phyloP scores from a whole-genome alignment of 2,329 filamentous ascomycete species.

The Nemania abortiva region DNA sequence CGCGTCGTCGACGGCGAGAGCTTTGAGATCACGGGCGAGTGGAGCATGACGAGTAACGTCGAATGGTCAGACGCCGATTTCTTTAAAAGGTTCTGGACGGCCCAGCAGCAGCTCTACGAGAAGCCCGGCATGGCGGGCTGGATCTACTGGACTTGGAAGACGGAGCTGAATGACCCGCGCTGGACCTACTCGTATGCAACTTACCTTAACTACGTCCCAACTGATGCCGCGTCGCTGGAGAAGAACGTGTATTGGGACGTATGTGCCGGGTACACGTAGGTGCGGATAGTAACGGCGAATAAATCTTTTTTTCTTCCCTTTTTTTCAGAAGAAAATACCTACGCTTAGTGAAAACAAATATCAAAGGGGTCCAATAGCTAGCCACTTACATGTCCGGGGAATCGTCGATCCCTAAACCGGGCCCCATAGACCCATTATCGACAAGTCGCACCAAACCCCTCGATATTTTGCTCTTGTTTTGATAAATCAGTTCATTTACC shows the following conservation, averaged over 20 bases:
- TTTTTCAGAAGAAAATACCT: no score
- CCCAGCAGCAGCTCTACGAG: conserved; percentile 46
- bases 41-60: conserved; percentile 45
- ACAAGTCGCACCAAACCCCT: no score
- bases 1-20: conserved; percentile 40
- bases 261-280: conserved; percentile 41
- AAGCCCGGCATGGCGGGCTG: conserved; percentile 43
- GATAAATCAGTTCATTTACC: no score
- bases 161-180: conserved; percentile 42
- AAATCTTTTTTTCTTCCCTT: no score
- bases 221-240: conserved; percentile 41
- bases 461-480: no score
- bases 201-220: conserved; percentile 37
- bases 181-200: conserved; percentile 46
- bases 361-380: no score
- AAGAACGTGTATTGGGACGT: conserved; percentile 45
- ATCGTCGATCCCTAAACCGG: no score
- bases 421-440: no score
- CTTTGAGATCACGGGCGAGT: conserved; percentile 44
- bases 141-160: conserved; percentile 46
- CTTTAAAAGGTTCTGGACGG: conserved; percentile 43
- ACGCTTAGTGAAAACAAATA: no score
- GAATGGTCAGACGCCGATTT: conserved; percentile 36
- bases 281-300: neutral
- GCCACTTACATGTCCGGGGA: no score